Evolutionary conservation across 139 green algal species (phyloP).

Genomic region (Chlorella sp.): DNA sequence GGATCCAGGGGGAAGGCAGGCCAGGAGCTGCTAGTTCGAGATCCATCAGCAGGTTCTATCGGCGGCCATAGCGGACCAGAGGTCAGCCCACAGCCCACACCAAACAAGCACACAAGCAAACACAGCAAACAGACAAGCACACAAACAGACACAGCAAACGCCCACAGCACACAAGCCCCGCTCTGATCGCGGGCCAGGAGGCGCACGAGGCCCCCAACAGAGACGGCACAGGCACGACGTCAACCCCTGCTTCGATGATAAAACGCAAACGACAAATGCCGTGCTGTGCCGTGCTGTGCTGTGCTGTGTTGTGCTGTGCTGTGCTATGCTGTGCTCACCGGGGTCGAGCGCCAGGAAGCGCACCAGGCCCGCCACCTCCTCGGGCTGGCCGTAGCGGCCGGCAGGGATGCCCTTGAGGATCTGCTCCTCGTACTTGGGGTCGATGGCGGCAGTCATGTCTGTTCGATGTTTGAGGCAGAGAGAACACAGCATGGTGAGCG

Average conservation of each 20-base stretch:
- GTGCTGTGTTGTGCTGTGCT: too few relatives aligned
- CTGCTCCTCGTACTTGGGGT: conserved; percentile 89
- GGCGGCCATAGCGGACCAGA: not conserved
- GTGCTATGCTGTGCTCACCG: conserved; percentile 50
- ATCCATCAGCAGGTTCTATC: not conserved
- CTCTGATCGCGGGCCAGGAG: not conserved
- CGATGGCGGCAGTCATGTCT: conserved; percentile 87
- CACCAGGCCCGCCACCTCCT: conserved; percentile 91
- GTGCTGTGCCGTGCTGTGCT: too few relatives aligned
- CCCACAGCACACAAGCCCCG: too few relatives aligned
- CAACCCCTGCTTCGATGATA: not conserved
- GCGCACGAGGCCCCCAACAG: not conserved
- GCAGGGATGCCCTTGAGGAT: conserved; percentile 84
- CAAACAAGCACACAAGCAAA: not conserved
- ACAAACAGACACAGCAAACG: not conserved
- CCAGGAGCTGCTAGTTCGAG: not conserved
- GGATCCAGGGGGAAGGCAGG: not conserved
- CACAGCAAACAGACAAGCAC: not conserved
- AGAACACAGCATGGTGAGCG: too few relatives aligned
- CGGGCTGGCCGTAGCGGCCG: conserved; percentile 85
- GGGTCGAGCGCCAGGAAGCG: conserved; percentile 92
- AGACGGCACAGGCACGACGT: not conserved
- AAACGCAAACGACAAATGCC: too few relatives aligned
- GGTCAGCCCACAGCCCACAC: not conserved
- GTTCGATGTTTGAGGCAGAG: not conserved